Percentiles rank a stretch among this genome's conserved stretches.
These are phyloP conservation scores for Ormosia emarginata DNA, from an alignment of 306 rosid species.

Conservation along the genomic window DNA sequence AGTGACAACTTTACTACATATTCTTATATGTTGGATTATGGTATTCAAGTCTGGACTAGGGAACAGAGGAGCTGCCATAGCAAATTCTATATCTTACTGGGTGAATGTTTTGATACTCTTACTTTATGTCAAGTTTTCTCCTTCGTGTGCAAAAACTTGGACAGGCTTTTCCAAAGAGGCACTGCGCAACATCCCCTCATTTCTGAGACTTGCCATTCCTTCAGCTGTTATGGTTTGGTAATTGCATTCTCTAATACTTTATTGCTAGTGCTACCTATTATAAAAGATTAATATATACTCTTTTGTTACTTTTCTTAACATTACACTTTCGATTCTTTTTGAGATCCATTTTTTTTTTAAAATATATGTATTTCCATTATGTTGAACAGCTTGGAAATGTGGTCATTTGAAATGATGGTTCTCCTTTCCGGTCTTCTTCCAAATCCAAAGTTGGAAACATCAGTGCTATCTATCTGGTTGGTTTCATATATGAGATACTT, in stretches of 20 bases:
- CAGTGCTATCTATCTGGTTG: slow-evolving; percentile 70
- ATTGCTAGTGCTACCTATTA: neutral
- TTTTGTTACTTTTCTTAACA: neutral
- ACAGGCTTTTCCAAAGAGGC: slow-evolving; percentile 60
- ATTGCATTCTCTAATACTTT: slow-evolving; percentile 5
- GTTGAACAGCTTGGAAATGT: slow-evolving; percentile 63
- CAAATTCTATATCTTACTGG: slow-evolving; percentile 66
- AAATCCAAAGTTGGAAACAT: slow-evolving; percentile 59
- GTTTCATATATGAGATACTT: slow-evolving; percentile 1
- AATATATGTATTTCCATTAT: neutral
- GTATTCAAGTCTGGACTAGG: slow-evolving; percentile 64
- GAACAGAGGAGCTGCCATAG: slow-evolving; percentile 62
- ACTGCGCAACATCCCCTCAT: slow-evolving; percentile 36
- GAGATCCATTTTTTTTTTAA: neutral
- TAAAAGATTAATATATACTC: neutral
- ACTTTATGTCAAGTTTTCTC: slow-evolving; percentile 63
- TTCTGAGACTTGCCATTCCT: slow-evolving; percentile 71
- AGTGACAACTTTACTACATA: slow-evolving; percentile 42
- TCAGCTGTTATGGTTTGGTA: slow-evolving; percentile 88
- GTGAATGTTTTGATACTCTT: slow-evolving; percentile 46
- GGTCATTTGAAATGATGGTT: slow-evolving; percentile 71
- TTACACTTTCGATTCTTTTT: neutral
- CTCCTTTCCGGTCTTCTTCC: slow-evolving; percentile 76
- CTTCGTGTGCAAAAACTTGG: slow-evolving; percentile 61
- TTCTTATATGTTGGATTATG: slow-evolving; percentile 54